Percentiles rank a stretch among this genome's conserved stretches.
phyloP scores from a whole-genome alignment of 371 early-diverging fungal species.

The Mucor saturninus region DNA sequence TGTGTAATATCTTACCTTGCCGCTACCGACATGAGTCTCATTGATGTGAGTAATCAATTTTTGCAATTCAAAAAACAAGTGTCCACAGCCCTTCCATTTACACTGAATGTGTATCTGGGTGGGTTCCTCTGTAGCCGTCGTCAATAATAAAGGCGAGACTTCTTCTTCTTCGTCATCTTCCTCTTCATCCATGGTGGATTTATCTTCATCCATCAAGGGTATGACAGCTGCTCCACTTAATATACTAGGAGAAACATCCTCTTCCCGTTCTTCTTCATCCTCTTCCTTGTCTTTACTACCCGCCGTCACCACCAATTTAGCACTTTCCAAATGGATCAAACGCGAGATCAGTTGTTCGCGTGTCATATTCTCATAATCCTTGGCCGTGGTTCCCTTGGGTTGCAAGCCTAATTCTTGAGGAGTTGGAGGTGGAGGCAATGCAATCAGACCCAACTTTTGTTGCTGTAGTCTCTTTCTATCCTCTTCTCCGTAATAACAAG shows the following conservation, averaged over 20 bases:
- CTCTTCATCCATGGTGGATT: slow-evolving; percentile 28
- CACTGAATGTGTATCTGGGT: slow-evolving; percentile 40
- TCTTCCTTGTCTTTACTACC: slow-evolving; percentile 5
- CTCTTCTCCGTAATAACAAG: slow-evolving; percentile 4
- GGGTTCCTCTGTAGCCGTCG: background rate
- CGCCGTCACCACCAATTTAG: slow-evolving; percentile 1
- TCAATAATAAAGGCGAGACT: background rate
- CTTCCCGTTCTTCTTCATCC: slow-evolving; percentile 16
- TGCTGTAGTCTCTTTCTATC: slow-evolving; percentile 29
- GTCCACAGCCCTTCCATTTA: slow-evolving; percentile 64
- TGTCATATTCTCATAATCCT: slow-evolving; percentile 30
- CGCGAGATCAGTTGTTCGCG: slow-evolving; percentile 34
- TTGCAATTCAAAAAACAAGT: slow-evolving; percentile 48
- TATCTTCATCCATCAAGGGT: slow-evolving; percentile 17
- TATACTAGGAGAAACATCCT: slow-evolving; percentile 14
- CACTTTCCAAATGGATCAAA: slow-evolving; percentile 24
- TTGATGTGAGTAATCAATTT: slow-evolving; percentile 64
- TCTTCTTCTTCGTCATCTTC: slow-evolving; percentile 29
- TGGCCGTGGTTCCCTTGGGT: slow-evolving; percentile 8
- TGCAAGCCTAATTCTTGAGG: slow-evolving; percentile 41
- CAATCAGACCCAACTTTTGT: slow-evolving; percentile 25
- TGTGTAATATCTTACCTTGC: no score
- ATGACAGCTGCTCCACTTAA: background rate
- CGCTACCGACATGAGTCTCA: slow-evolving; percentile 68
- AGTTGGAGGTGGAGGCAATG: slow-evolving; percentile 43